Evolutionary conservation across 2,329 filamentous ascomycete genomes (phyloP).

Genomic region (Penicillium sp.): DNA sequence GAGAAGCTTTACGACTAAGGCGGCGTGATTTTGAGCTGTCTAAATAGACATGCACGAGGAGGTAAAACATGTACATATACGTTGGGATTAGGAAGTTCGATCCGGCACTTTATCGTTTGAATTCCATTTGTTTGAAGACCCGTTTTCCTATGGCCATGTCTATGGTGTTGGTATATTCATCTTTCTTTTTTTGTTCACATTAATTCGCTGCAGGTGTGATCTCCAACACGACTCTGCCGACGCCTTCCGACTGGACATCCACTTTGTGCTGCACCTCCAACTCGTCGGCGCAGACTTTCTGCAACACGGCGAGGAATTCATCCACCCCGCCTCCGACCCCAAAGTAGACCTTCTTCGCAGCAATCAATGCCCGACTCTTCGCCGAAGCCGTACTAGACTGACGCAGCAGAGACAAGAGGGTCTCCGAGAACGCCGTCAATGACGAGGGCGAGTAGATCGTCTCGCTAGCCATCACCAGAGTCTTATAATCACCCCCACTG

Average conservation of each 20-base stretch:
- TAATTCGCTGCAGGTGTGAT: conserved; percentile 20
- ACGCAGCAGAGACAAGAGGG: conserved; percentile 51
- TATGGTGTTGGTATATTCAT: background rate
- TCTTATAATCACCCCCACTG: conserved; percentile 34
- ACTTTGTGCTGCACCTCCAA: conserved; percentile 33
- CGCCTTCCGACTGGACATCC: conserved; percentile 44
- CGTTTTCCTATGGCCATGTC: background rate
- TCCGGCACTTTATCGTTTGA: conserved; percentile 27
- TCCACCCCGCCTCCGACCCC: conserved; percentile 65
- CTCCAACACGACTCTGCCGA: conserved; percentile 45
- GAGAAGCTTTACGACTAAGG: conserved; percentile 46
- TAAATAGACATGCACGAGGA: conserved; percentile 22
- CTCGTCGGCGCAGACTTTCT: conserved; percentile 24
- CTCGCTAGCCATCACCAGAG: conserved; percentile 59
- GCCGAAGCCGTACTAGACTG: conserved; percentile 25
- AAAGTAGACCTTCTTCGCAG: conserved; percentile 65
- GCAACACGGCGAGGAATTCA: conserved; percentile 49
- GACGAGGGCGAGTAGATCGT: conserved; percentile 62
- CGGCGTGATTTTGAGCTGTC: conserved; percentile 15
- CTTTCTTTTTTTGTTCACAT: background rate
- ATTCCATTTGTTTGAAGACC: conserved; percentile 24
- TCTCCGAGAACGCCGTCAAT: conserved; percentile 55
- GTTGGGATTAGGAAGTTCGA: conserved; percentile 25
- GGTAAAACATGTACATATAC: conserved; percentile 38
- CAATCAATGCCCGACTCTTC: conserved; percentile 53